These are phyloP conservation scores for Suillus decipiens DNA, from an alignment of 768 basidiomycete species.

Conservation along the genomic window DNA sequence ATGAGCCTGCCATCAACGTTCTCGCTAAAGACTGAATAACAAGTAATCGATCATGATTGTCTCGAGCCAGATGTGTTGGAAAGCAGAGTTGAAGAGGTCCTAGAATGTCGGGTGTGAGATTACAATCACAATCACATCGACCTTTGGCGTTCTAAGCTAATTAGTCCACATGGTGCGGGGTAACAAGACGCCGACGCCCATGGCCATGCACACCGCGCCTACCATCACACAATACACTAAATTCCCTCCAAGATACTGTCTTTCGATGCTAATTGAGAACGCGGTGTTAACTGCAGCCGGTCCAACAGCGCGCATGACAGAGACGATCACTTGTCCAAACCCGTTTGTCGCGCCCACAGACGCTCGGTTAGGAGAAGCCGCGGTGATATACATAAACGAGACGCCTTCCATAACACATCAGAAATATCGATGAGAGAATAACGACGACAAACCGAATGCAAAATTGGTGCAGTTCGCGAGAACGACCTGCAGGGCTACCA, in stretches of 20 bases:
- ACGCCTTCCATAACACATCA: constrained; percentile 43
- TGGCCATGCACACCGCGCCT: constrained; percentile 29
- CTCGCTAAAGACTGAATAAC: too few species aligned
- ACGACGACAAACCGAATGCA: constrained; percentile 9
- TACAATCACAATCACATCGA: too few species aligned
- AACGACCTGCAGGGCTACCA: constrained; percentile 50
- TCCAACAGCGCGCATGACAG: constrained; percentile 28
- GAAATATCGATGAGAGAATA: not conserved
- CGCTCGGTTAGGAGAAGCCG: constrained; percentile 64
- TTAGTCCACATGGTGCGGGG: not conserved
- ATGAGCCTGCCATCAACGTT: not conserved
- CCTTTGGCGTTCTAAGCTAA: not conserved
- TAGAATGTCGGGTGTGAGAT: too few species aligned
- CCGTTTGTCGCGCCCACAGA: constrained; percentile 75
- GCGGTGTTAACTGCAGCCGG: constrained; percentile 30
- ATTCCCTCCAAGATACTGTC: constrained; percentile 47
- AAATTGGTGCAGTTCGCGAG: constrained; percentile 43
- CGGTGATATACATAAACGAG: constrained; percentile 68
- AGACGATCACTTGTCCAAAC: constrained; percentile 33
- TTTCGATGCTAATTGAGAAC: constrained; percentile 29
- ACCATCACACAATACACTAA: constrained; percentile 52
- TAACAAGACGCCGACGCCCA: not conserved
- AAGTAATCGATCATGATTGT: too few species aligned
- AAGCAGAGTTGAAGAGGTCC: too few species aligned
- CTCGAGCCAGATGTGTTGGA: too few species aligned